Conservation (phyloP, 495 filamentous ascomycete genomes). For the Neurospora tetraspora region DNA sequence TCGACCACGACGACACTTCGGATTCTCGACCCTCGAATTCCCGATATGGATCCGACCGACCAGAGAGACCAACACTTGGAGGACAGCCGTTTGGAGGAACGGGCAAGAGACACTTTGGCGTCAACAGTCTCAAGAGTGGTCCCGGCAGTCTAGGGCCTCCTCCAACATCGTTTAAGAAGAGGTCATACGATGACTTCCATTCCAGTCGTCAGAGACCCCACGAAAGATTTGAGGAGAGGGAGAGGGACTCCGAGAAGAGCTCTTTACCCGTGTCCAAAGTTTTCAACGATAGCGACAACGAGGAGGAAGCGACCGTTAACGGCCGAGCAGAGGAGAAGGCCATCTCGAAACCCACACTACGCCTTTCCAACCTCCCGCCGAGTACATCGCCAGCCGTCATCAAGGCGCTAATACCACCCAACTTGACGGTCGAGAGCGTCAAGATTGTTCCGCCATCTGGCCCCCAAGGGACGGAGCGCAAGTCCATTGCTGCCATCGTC, state of each 20-base stretch:
- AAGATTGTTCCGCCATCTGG: conserved; percentile 48
- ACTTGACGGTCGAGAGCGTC: conserved; percentile 65
- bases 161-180: conserved; percentile 40
- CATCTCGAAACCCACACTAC: conserved; percentile 79
- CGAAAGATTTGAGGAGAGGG: conserved; percentile 27
- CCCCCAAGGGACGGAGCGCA: conserved; percentile 51
- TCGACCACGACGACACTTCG: conserved; percentile 55
- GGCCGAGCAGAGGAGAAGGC: conserved; percentile 56
- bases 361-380: conserved; percentile 51
- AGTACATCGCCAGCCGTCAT: conserved; percentile 62
- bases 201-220: conserved; percentile 14
- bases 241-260: conserved; percentile 12
- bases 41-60: conserved; percentile 28
- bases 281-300: conserved; percentile 37
- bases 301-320: conserved; percentile 20
- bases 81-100: conserved; percentile 27
- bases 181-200: conserved; percentile 30
- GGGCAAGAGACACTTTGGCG: conserved; percentile 39
- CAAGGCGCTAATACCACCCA: conserved; percentile 60
- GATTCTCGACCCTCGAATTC: conserved; percentile 12
- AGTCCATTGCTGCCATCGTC: conserved; percentile 73
- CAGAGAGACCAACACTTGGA: conserved; percentile 17
- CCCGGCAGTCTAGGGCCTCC: conserved; percentile 66
- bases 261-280: conserved; percentile 26
- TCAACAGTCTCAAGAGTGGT: conserved; percentile 46